A percentile compares a stretch with the other conserved stretches of the same genome.
Conservation (phyloP, 495 filamentous ascomycete species). For the Trichoderma reesei region DNA sequence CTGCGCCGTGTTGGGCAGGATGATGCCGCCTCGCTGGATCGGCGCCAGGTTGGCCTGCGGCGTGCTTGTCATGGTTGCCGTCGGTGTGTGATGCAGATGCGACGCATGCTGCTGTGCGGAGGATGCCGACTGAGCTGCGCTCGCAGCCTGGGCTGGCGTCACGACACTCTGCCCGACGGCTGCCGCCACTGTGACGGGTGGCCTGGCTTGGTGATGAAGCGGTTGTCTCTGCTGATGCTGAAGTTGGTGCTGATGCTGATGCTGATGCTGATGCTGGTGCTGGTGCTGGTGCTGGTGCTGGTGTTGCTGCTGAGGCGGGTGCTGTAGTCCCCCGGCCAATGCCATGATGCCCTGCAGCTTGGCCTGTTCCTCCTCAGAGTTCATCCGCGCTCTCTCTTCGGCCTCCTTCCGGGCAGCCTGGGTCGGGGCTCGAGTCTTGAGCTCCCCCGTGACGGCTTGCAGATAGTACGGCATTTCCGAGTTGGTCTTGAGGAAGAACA, state of each 20-base stretch:
- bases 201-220: neutral
- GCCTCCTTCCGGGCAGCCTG: conserved; percentile 76
- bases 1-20: neutral
- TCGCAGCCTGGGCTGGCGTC: conserved; percentile 7
- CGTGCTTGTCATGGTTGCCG: neutral
- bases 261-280: too few species aligned
- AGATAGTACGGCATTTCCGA: conserved; percentile 90
- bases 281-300: neutral
- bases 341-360: conserved; percentile 33
- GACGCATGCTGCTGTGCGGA: conserved; percentile 3
- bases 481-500: conserved; percentile 89
- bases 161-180: conserved; percentile 7
- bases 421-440: conserved; percentile 81
- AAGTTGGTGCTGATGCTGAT: neutral
- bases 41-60: neutral
- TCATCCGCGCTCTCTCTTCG: conserved; percentile 56
- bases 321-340: conserved; percentile 22
- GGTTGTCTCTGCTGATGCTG: neutral
- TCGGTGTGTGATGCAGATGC: neutral
- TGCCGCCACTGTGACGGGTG: neutral
- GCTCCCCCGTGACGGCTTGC: conserved; percentile 82
- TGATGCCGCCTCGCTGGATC: neutral
- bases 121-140: conserved; percentile 4
- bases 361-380: conserved; percentile 60
- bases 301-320: conserved; percentile 16